Base-by-base conservation (phyloP, 306 rosid species). In the Vigna angularis region DNA sequence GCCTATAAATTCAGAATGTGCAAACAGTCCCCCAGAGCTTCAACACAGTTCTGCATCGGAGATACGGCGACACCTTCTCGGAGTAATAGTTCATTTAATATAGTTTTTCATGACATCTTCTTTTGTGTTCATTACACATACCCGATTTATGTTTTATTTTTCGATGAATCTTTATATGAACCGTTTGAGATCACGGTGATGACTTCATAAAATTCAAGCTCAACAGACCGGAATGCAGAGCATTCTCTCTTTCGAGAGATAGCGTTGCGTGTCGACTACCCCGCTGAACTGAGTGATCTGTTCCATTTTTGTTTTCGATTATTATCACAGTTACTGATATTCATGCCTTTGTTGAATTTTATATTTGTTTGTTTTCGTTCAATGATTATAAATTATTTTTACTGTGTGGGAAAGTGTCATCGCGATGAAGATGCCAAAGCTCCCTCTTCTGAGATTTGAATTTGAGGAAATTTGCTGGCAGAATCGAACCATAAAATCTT, bases 141-240 rank as follows among this genome's bases (percentile, higher is more conserved):
- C 14, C 9, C 2, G 10, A 10, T 12, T 5, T 42, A 26, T 0
- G 3, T 38, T 17, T 2, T 1, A 1, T 0, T 16, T 1, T 17
- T 38, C 5, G 17, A 0, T 5, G 17, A n/a, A 24, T 32, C 0
- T 24, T 1, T 3, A 3, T 6, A 10, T 28, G 11, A 0, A 42
- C 14, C 0, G 2, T 15, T 34, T 36, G 84, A 79, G 84, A 77
- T 87, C 73, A 76, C 88, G n/a, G 71, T 87, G 91, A 87, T 85
- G 91, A 82, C 88, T 52, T 59, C 84, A 80, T 76, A 24, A 90
- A 83, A 85, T 92, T 90, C 97, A 94, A 94, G 98, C 98, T 94
- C 98, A 92, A 94, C 97, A 94, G 97, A 92, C 97, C 98, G 97
- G 90, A 94, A 72, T 87, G 91, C 92, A 85, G 89, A 83, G 80